Base-by-base conservation (phyloP, 192 early-diverging fungal species). In the Fimicolochytrium jonesii region DNA sequence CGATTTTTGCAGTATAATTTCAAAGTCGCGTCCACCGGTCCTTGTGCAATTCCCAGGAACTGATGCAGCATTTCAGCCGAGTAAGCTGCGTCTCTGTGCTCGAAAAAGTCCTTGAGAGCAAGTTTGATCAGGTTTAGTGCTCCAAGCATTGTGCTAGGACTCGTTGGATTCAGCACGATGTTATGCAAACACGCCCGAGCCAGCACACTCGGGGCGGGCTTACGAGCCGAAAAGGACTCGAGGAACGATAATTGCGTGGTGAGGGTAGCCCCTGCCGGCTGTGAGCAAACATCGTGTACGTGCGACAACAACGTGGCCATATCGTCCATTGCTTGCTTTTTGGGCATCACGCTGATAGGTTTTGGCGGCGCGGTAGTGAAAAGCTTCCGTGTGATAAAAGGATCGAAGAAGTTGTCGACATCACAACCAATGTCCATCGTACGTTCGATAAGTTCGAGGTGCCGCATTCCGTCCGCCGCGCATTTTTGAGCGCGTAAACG, bases 281-380 rank as follows among this genome's bases (percentile, higher is more conserved):
- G n/a, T 36, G 17, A 11, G 17, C 64, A 66, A 1, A 66, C 34
- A 15, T 56, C 45, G 9, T 4, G 54, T 1, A 66, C n/a, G 26
- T 66, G 54, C 30, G 13, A 20, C 55, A 66, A 25, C 42, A 47
- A 58, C 1, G 30, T 35, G n/a, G 30, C 28, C 37, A 58, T 37
- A 37, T 15, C 18, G 0, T 0, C 9, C 9, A 35, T 2, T 63
- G 76, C 84, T 68, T 83, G 69, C 30, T 69, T 56, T n/a, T 68
- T 34, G 6, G 80, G 66, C 37, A 79, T 62, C 0, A 80, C 67
- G 3, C 61, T 66, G 18, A 85, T 81, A 37, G 82, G 80, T 28
- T 81, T 70, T 52, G 86, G 84, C 6, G 86, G 84, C 26, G 83
- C 78, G 58, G 86, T 81, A 18, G 84, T 71, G 22, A 77, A 76